phyloP scores from a whole-genome alignment of 1,139 yeast genomes.

The Casaregolazyma suthepensis region DNA sequence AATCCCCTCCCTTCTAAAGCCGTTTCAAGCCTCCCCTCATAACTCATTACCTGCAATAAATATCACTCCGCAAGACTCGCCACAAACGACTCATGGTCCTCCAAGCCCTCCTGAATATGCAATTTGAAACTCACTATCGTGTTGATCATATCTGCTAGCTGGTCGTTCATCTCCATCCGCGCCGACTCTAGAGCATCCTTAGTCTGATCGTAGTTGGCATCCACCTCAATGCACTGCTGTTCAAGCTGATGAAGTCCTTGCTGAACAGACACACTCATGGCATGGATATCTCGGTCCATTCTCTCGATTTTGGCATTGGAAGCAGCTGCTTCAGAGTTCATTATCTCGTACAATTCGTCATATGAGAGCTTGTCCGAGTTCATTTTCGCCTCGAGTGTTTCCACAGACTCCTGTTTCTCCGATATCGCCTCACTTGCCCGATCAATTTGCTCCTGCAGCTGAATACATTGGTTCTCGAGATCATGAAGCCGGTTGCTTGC shows the following conservation, averaged over 20 bases:
- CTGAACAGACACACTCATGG: conserved; percentile 47
- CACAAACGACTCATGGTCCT: conserved; percentile 44
- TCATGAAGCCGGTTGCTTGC: conserved; percentile 46
- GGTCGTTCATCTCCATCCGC: conserved; percentile 46
- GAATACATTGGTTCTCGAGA: conserved; percentile 54
- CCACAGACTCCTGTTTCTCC: conserved; percentile 55
- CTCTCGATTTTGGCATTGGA: conserved; percentile 62
- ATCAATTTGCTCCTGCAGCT: conserved; percentile 57
- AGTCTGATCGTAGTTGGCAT: conserved; percentile 50
- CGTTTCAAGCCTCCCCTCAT: no score
- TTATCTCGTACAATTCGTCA: conserved; percentile 53
- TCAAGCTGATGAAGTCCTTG: conserved; percentile 53
- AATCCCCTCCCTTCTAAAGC: no score
- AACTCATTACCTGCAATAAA: not conserved
- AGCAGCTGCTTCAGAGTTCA: conserved; percentile 49
- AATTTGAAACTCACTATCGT: conserved; percentile 58
- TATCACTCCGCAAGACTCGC: conserved; percentile 1
- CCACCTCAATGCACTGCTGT: conserved; percentile 49
- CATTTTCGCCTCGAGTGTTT: conserved; percentile 52
- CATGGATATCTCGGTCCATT: conserved; percentile 54
- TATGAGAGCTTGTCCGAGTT: conserved; percentile 48
- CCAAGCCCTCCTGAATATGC: conserved; percentile 54
- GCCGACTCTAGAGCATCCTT: conserved; percentile 44
- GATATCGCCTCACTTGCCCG: conserved; percentile 47
- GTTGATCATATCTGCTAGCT: conserved; percentile 53